Evolutionary conservation across 1,284 basidiomycete genomes (phyloP), one percentile per base, ranked within the genome.

Genomic region (Marasmius tenuissimus): DNA sequence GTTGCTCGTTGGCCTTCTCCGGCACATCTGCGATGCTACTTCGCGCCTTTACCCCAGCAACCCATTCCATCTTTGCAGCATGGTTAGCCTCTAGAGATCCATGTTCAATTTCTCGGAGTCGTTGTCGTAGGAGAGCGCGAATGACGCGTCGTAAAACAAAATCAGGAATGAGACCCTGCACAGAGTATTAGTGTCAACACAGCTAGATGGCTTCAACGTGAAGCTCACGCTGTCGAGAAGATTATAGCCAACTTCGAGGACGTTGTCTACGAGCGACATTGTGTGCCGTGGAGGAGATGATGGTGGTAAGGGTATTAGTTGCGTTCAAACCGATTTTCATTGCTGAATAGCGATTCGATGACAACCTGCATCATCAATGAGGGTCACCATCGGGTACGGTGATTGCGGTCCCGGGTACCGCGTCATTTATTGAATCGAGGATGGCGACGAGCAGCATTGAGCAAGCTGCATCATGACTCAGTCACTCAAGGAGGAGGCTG

Each of bases 1-100:
- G 90, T 72, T 92, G 90, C 67, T 91, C 84, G 67, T 93, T 93
- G 38, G 90, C 91, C 69, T 88, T 89, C 39, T 86, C 83, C 7
- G 88, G 82, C 14, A 86, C 77, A 66, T 87, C 88, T 2, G 90
- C 89, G 61, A 92, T 91, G 22, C 80, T 79, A 11, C 68, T 70
- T 27, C 84, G 74, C 0, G 77, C 75, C n/a, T 81, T 78, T 14
- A 85, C 81, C 18, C 75, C 76, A 64, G 84, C 83, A 42, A 87
- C 84, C 80, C 82, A 86, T 58, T 79, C 75, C 82, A 89, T 87
- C 70, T 92, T 92, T 18, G 83, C 82, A 0, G 79, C 81, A 74
- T 89, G 85, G 67, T 87, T 87, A n/a, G 80, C 80, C 58, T 85
- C 84, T 51, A 89, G 80, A 0, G 84, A 84, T 1, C 87, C 85